Conservation (phyloP, 139 green algal genomes). For the Mesotaenium endlicherianum region DNA sequence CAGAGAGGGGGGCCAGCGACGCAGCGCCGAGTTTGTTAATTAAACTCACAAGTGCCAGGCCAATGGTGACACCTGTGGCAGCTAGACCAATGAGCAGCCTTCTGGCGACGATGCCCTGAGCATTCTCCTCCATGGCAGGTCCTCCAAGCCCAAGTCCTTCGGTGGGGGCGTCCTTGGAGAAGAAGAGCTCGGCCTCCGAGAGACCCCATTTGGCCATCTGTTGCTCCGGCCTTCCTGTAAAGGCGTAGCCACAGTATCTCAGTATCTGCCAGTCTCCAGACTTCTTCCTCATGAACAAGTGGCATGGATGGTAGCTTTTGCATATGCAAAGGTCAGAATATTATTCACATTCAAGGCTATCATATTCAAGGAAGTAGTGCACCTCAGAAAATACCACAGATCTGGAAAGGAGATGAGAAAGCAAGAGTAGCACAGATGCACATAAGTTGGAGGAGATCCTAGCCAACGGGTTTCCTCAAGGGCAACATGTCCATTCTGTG, state of each 20-base stretch:
- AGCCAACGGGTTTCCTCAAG: too few relatives aligned
- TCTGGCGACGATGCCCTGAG: slow-evolving; percentile 4
- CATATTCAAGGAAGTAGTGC: too few relatives aligned
- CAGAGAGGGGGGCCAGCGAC: too few relatives aligned
- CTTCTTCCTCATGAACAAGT: too few relatives aligned
- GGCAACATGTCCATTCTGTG: too few relatives aligned
- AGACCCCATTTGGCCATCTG: slow-evolving; percentile 36
- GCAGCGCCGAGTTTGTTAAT: too few relatives aligned
- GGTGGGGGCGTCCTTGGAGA: background rate
- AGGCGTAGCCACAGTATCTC: background rate
- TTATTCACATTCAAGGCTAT: too few relatives aligned
- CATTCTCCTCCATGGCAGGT: slow-evolving; percentile 10
- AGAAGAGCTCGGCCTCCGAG: slow-evolving; percentile 19
- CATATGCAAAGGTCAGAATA: too few relatives aligned
- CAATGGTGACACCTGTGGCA: slow-evolving; percentile 14
- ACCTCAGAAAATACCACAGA: background rate
- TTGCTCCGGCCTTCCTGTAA: slow-evolving; percentile 10
- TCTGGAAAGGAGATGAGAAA: background rate
- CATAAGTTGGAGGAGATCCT: too few relatives aligned
- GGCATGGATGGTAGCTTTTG: too few relatives aligned
- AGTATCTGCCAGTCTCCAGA: too few relatives aligned
- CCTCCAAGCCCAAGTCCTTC: background rate
- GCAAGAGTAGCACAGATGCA: too few relatives aligned
- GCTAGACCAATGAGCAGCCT: slow-evolving; percentile 28
- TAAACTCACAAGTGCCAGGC: slow-evolving; percentile 30